Conservation (phyloP, 1,284 basidiomycete genomes). For the Ustanciosporium gigantosporum region DNA sequence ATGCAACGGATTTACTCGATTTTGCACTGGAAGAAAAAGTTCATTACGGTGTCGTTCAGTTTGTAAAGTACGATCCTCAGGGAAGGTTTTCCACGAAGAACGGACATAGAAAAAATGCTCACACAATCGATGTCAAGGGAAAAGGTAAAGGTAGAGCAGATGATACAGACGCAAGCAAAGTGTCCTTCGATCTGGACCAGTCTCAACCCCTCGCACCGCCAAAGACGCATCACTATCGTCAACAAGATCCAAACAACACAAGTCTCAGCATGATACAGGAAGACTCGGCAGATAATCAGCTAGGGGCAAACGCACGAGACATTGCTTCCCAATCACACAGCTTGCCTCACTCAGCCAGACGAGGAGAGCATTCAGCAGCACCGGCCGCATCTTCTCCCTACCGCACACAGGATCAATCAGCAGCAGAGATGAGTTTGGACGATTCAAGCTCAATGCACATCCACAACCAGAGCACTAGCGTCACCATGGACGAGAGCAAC, state of each 20-base stretch:
- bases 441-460: conserved; percentile 1
- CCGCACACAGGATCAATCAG: neutral
- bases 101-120: neutral
- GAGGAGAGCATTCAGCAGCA: too few species aligned
- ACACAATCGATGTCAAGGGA: neutral
- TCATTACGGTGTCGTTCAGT: conserved; percentile 14
- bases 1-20: conserved; percentile 44
- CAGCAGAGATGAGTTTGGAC: conserved; percentile 34
- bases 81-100: neutral
- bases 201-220: too few species aligned
- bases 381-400: neutral
- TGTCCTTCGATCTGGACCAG: too few species aligned
- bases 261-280: too few species aligned
- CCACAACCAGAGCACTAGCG: conserved; percentile 11
- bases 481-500: conserved; percentile 30
- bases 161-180: too few species aligned
- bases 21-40: conserved; percentile 43
- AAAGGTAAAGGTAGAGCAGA: conserved; percentile 4
- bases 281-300: too few species aligned
- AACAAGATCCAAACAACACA: too few species aligned
- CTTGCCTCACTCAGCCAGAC: too few species aligned
- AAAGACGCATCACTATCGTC: too few species aligned
- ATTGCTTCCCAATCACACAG: too few species aligned
- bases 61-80: conserved; percentile 14
- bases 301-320: too few species aligned